Conservation (phyloP, 2,329 filamentous ascomycete genomes). For the Beauveria sp. region DNA sequence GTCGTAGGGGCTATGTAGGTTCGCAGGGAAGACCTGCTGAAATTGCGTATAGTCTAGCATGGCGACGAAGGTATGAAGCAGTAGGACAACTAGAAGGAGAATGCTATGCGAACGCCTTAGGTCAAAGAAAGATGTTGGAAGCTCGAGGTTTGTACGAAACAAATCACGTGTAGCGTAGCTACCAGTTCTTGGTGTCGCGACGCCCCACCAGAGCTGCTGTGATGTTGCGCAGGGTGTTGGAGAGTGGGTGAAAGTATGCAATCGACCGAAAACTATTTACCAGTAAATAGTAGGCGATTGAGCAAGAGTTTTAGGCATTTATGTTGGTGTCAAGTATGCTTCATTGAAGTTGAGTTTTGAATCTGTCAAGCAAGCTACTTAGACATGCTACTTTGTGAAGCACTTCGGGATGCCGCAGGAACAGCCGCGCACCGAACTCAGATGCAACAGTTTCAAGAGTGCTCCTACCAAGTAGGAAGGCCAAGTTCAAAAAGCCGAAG, state of each 20-base stretch:
- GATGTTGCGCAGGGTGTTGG: neutral
- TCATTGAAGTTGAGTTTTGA: neutral
- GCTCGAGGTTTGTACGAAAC: conserved; percentile 2
- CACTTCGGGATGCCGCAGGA: neutral
- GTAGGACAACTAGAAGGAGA: neutral
- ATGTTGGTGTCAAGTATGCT: neutral
- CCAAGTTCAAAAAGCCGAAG: neutral
- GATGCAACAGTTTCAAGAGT: neutral
- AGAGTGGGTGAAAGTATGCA: neutral
- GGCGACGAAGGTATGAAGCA: neutral
- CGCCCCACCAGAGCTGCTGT: neutral
- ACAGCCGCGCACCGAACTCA: neutral
- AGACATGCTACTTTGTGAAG: neutral
- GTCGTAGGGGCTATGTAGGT: conserved; percentile 54
- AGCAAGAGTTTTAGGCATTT: too few relatives aligned
- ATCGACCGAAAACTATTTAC: neutral
- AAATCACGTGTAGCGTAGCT: conserved; percentile 3
- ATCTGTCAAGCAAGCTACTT: neutral
- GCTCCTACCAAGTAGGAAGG: too few relatives aligned
- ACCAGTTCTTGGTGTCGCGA: neutral
- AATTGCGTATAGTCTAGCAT: conserved; percentile 58
- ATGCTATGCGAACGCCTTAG: conserved; percentile 28
- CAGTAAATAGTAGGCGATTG: too few relatives aligned
- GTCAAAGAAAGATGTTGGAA: neutral
- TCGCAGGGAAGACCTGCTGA: conserved; percentile 57